Conservation (phyloP, 139 green algal species). For the Tetradesmus lagerheimii region DNA sequence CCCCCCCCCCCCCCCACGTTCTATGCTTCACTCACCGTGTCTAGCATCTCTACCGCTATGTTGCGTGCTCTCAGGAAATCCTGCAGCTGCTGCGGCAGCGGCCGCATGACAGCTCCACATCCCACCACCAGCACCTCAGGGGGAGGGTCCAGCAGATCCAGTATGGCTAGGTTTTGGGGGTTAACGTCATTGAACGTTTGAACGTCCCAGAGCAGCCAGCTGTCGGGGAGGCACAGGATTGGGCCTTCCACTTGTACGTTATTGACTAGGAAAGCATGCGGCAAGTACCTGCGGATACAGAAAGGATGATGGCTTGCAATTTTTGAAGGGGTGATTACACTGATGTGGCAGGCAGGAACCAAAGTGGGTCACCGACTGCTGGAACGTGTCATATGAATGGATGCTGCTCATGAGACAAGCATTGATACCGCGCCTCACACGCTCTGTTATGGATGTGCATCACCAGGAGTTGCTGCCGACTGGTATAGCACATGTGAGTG, state of each 20-base stretch:
- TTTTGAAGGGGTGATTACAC: no score
- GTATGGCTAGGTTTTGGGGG: slow-evolving; percentile 17
- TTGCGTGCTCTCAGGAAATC: slow-evolving; percentile 52
- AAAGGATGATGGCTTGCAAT: no score
- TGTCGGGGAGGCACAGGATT: slow-evolving; percentile 43
- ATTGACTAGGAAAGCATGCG: slow-evolving; percentile 44
- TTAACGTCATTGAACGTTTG: neutral
- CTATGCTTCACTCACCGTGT: slow-evolving; percentile 71
- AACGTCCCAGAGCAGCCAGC: slow-evolving; percentile 49
- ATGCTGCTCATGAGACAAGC: no score
- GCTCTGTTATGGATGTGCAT: no score
- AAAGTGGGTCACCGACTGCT: no score
- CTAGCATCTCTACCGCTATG: slow-evolving; percentile 70
- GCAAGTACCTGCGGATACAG: slow-evolving; percentile 19
- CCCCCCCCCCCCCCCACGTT: no score
- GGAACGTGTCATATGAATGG: no score
- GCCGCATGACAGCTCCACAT: slow-evolving; percentile 43
- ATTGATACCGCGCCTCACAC: no score
- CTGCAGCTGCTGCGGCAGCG: slow-evolving; percentile 49
- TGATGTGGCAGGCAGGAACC: neutral
- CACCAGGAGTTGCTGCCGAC: neutral
- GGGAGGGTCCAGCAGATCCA: slow-evolving; percentile 40
- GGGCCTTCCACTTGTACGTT: slow-evolving; percentile 33
- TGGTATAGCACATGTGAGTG: neutral
- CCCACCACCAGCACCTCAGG: slow-evolving; percentile 69